phyloP scores from a whole-genome alignment of 805 yeast species.

The Candida saitoana region DNA sequence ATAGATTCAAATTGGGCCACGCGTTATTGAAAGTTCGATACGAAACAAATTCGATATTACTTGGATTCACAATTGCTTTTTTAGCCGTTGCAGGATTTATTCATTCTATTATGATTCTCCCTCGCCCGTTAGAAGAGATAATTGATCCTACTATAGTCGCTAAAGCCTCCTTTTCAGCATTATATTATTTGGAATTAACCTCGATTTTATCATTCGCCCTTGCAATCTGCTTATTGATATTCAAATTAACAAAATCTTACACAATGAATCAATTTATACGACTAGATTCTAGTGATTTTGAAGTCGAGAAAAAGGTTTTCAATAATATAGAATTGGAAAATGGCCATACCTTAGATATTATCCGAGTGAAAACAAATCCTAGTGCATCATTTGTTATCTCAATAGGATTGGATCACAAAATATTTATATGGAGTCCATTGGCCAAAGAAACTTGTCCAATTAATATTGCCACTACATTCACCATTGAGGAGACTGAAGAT shows the following conservation, averaged over 20 bases:
- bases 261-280: conserved; percentile 3
- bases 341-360: conserved; percentile 62
- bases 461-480: conserved; percentile 28
- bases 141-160: conserved; percentile 5
- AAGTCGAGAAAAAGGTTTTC: conserved; percentile 20
- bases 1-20: conserved; percentile 30
- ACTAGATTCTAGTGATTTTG: conserved; percentile 10
- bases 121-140: conserved; percentile 7
- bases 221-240: conserved; percentile 30
- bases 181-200: conserved; percentile 54
- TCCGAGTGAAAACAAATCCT: conserved; percentile 54
- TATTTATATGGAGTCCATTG: conserved; percentile 72
- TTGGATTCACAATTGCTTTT: background rate
- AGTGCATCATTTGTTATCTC: conserved; percentile 62
- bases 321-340: conserved; percentile 29
- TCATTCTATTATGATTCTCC: conserved; percentile 20
- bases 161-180: conserved; percentile 13
- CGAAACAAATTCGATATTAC: conserved; percentile 24
- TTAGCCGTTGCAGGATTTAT: conserved; percentile 13
- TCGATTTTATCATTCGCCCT: conserved; percentile 48
- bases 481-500: conserved; percentile 29
- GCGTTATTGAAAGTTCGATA: conserved; percentile 28
- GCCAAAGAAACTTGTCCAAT: conserved; percentile 17
- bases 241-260: conserved; percentile 16
- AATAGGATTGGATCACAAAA: conserved; percentile 68